Evolutionary conservation across 805 yeast species (phyloP).

Genomic region (Candida caryicola): DNA sequence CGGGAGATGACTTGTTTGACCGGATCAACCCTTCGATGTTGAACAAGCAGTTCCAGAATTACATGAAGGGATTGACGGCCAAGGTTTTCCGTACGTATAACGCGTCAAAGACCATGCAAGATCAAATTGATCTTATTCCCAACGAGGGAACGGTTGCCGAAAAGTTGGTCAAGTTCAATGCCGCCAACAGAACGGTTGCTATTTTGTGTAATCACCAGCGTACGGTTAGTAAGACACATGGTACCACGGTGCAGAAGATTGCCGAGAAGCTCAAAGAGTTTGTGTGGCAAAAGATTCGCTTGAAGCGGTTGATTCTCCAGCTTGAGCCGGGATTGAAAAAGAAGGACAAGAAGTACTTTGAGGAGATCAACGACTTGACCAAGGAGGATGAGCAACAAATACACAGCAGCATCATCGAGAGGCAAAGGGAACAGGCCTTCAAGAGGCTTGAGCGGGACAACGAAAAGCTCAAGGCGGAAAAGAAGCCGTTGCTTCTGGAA

Average conservation of each 20-base stretch:
- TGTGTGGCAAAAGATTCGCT: constrained; percentile 77
- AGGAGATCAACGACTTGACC: constrained; percentile 62
- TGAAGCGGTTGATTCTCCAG: constrained; percentile 65
- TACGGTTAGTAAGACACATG: constrained; percentile 83
- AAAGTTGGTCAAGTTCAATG: constrained; percentile 83
- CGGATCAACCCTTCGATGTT: constrained; percentile 78
- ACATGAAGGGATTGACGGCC: constrained; percentile 92
- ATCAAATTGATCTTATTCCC: constrained; percentile 80
- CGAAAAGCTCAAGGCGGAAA: constrained; percentile 64
- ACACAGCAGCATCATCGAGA: constrained; percentile 56
- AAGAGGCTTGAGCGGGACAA: constrained; percentile 74
- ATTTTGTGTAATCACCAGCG: constrained; percentile 96
- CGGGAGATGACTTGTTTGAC: constrained; percentile 92
- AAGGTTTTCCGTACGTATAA: constrained; percentile 96
- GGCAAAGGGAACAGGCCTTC: constrained; percentile 60
- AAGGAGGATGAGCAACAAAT: constrained; percentile 62
- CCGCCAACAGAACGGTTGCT: constrained; percentile 94
- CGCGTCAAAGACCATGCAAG: constrained; percentile 96
- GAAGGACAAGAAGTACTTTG: constrained; percentile 58
- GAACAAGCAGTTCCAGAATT: constrained; percentile 82
- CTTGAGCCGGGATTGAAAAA: constrained; percentile 54
- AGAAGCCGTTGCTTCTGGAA: constrained; percentile 50
- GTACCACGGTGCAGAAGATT: constrained; percentile 73
- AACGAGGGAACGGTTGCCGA: constrained; percentile 86
- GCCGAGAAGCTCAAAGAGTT: constrained; percentile 75